A percentile compares a stretch with the other conserved stretches of the same genome.
Evolutionary conservation across 192 early-diverging fungal genomes (phyloP).

Genomic region (Jimgerdemannia flammicorona): DNA sequence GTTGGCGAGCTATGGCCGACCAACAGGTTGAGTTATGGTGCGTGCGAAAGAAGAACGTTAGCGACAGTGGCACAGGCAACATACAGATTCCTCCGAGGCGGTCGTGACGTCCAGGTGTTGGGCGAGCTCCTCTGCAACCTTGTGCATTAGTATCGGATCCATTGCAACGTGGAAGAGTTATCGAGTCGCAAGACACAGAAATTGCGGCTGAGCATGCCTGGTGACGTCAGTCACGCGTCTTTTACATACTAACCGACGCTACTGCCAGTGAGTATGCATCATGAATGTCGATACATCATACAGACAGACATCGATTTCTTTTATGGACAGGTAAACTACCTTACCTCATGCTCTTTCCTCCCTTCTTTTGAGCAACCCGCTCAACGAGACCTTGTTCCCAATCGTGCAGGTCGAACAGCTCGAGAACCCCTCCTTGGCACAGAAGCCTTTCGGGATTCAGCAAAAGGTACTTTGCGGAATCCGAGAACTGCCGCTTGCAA

Average conservation of each 20-base stretch:
- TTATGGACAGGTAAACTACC: constrained; percentile 10
- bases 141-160: neutral
- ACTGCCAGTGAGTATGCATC: neutral
- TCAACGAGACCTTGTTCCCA: neutral
- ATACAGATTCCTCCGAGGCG: neutral
- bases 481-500: neutral
- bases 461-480: constrained; percentile 7
- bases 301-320: constrained; percentile 20
- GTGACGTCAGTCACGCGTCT: neutral
- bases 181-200: neutral
- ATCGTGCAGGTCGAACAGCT: constrained; percentile 11
- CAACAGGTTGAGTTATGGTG: too few species aligned
- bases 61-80: neutral
- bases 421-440: constrained; percentile 9
- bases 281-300: constrained; percentile 2
- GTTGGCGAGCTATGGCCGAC: neutral
- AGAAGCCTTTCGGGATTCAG: constrained; percentile 17
- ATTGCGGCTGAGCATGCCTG: too few species aligned
- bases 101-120: neutral
- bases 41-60: too few species aligned
- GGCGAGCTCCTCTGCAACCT: neutral
- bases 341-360: neutral
- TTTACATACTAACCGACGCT: neutral
- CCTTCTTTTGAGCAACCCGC: neutral
- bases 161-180: neutral